Base-by-base conservation (phyloP, 352 stramenopile genomes). In the Saprolegnia diclina region DNA sequence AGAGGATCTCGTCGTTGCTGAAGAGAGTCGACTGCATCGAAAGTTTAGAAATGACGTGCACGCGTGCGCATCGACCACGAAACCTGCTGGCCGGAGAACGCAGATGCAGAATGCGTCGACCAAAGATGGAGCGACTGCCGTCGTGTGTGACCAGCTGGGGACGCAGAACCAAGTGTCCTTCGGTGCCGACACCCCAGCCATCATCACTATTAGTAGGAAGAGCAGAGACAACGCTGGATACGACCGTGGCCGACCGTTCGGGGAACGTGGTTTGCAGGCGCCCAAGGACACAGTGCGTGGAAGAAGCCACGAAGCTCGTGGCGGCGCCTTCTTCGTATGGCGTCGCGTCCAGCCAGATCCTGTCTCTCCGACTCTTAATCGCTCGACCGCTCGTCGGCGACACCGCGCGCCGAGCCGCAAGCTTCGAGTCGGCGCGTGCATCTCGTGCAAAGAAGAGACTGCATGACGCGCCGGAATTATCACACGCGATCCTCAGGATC, bases 1-100 rank as follows among this genome's bases (percentile, higher is more conserved):
- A 59, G 13, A 59, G 11, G 35, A 59, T 59, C 35, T 59, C 52
- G 35, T 59, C 52, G 24, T 59, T 35, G 35, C 52, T 59, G 35
- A 59, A 59, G 24, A 59, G 35, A 18, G 52, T 59, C n/a, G 52
- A 42, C 35, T 59, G 4, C 52, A 59, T 59, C 3, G 52, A 14
- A 24, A 16, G 19, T 42, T 35, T 7, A 4, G 35, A 59, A 59
- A 14, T 59, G 52, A 11, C 52, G 24, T 21, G 13, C 24, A 4
- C 11, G 52, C 13, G 13, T 26, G 29, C 5, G 18, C 42, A 14
- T 14, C 42, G 42, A 7, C 42, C 1, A n/a, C 18, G 42, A 48
- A 48, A 48, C 42, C 42, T 48, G 42, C 42, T 48, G 42, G 42
- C 42, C 42, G 42, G 42, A 48, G 42, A 48, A 48, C 42, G 42